Evolutionary conservation across 2,329 filamentous ascomycete species (phyloP).

Genomic region (Penicillium brevicompactum): DNA sequence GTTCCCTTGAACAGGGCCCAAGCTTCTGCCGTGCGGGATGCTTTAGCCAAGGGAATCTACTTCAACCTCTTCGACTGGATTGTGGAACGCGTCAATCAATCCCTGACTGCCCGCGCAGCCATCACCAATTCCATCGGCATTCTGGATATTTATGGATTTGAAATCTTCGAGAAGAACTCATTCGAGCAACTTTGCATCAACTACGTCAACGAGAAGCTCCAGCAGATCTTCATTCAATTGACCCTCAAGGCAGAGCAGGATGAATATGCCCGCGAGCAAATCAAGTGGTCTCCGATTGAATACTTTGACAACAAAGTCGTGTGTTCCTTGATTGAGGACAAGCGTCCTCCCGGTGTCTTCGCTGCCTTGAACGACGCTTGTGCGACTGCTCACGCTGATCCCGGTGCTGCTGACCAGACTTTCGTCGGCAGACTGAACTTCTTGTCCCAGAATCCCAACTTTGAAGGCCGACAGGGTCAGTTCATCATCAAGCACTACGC

Average conservation of each 20-base stretch:
- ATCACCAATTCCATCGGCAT: constrained; percentile 90
- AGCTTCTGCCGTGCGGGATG: constrained; percentile 83
- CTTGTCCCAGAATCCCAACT: constrained; percentile 82
- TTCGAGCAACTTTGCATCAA: constrained; percentile 99
- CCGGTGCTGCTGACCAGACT: constrained; percentile 88
- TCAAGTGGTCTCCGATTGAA: constrained; percentile 98
- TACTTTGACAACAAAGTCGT: constrained; percentile 99
- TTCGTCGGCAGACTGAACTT: constrained; percentile 93
- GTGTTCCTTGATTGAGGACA: constrained; percentile 93
- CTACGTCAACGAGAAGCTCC: constrained; percentile 98
- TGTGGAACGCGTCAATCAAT: constrained; percentile 85
- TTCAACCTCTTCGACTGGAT: constrained; percentile 99
- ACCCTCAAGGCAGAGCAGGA: constrained; percentile 97
- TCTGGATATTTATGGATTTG: constrained; percentile 97
- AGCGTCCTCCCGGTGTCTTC: constrained; percentile 87
- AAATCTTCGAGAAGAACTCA: constrained; percentile 98
- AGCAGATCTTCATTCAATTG: constrained; percentile 98
- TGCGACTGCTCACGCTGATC: constrained; percentile 96
- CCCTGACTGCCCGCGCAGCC: constrained; percentile 74
- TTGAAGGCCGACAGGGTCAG: constrained; percentile 87
- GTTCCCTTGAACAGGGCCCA: constrained; percentile 85
- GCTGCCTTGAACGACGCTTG: constrained; percentile 97
- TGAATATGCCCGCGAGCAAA: constrained; percentile 93
- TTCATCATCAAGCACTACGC: constrained; percentile 99
- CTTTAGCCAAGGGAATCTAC: constrained; percentile 92